Evolutionary conservation across 2,329 filamentous ascomycete genomes (phyloP).

Genomic region (Colletotrichum camelliae): DNA sequence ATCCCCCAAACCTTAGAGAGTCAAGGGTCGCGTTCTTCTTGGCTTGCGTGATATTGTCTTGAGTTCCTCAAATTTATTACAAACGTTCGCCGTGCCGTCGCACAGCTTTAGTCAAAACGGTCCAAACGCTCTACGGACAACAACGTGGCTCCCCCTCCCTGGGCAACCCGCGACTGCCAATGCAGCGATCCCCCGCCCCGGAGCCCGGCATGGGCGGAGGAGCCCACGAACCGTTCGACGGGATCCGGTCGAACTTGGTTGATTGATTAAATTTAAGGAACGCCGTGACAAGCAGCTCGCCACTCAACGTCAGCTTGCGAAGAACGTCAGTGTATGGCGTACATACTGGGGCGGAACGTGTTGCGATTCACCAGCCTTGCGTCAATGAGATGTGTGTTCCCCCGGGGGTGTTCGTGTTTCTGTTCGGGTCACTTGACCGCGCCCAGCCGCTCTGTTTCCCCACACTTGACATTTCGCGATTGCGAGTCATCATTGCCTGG

Average conservation of each 20-base stretch:
- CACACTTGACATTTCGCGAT: neutral
- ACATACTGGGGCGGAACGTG: neutral
- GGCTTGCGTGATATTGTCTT: neutral
- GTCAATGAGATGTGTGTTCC: neutral
- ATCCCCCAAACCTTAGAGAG: neutral
- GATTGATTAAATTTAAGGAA: neutral
- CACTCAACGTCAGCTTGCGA: neutral
- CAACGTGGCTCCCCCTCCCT: neutral
- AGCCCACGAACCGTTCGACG: neutral
- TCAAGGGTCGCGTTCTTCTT: neutral
- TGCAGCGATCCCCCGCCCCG: neutral
- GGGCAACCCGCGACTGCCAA: neutral
- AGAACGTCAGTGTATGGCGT: neutral
- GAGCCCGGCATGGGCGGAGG: neutral
- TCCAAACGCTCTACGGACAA: neutral
- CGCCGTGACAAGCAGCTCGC: neutral
- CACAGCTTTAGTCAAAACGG: neutral
- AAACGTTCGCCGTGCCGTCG: neutral
- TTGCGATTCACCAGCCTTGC: neutral
- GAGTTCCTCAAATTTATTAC: neutral
- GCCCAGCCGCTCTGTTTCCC: neutral
- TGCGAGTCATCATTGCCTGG: neutral
- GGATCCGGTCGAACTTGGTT: neutral
- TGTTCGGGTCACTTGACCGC: conserved; percentile 2
- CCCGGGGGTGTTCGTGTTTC: neutral